Base-by-base conservation (phyloP, 2,329 filamentous ascomycete genomes). In the Colletotrichum agaves region DNA sequence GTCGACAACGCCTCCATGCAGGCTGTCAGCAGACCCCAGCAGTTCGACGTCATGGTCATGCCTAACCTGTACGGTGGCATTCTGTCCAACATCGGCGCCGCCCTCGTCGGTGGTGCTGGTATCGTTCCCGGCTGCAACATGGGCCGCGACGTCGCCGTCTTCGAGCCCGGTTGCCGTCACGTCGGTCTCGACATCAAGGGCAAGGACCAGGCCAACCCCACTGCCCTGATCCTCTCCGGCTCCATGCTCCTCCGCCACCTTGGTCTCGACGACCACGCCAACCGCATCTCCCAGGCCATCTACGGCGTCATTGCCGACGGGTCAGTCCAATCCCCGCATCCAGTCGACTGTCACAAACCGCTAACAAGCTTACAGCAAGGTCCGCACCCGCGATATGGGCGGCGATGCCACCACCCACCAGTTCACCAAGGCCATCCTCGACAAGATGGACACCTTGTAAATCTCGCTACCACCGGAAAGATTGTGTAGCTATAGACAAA, bases 1-100 rank as follows among this genome's bases (percentile, higher is more conserved):
- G 96, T 99, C 83, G 96, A 99, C 86, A 99, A 99, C 83, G 96
- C 96, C 77, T 97, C 93, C 78, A 99, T 99, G 96, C 96, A 99
- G 87, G 97, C 94, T 79, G 96, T 99, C 74, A 94, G 93, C 74
- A 88, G 90, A 73, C 96, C 96, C 71, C 96, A 98, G 85, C 96
- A 99, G 84, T 99, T 99, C 80, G 96, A 99, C 81, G 96, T 99
- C 76, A 93, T 99, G 91, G 96, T 99, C 81, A 98, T 98, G 94
- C 96, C 96, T 77, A 99, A 99, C 87, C 85, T 98, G 78, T 98
- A 98, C 88, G 95, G 95, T 82, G 94, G 95, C 80, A 99, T 99
- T 77, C 87, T 99, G 73, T 98, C 96, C 85, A 99, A 99, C 89
- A 97, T 99, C 77, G 95, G 94, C 74, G 95, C 96, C 76, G 96